A percentile compares a stretch with the other conserved stretches of the same genome.
phyloP scores from a whole-genome alignment of 192 early-diverging fungal species.

The Phlyctochytrium bullatum region DNA sequence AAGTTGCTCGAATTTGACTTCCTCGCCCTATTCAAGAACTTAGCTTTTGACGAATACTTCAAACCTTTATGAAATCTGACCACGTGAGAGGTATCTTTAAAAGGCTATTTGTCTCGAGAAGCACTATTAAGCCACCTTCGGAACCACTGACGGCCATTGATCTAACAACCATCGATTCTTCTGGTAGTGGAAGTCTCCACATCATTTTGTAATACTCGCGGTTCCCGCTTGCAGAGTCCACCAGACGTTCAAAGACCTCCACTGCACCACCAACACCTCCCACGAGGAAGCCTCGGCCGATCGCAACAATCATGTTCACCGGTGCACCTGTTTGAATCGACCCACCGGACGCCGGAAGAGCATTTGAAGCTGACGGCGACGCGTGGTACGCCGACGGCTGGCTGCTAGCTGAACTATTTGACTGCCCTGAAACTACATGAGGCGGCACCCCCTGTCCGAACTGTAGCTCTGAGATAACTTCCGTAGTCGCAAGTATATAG shows the following conservation, averaged over 20 bases:
- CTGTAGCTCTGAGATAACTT: slow-evolving; percentile 15
- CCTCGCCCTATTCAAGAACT: slow-evolving; percentile 27
- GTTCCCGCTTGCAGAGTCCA: not conserved
- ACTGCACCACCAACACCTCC: slow-evolving; percentile 34
- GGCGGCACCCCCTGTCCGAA: not conserved
- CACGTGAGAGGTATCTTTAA: slow-evolving; percentile 30
- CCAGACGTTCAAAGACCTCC: slow-evolving; percentile 25
- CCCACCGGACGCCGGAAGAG: not conserved
- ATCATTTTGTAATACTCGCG: slow-evolving; percentile 20
- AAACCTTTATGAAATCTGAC: slow-evolving; percentile 27
- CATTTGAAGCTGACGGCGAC: no score
- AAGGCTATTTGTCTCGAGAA: slow-evolving; percentile 28
- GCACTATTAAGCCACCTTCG: slow-evolving; percentile 40
- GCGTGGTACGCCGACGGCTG: not conserved
- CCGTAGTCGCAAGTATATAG: slow-evolving; percentile 22
- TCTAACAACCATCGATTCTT: slow-evolving; percentile 17
- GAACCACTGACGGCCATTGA: slow-evolving; percentile 40
- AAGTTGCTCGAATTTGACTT: slow-evolving; percentile 32
- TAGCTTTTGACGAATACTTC: not conserved
- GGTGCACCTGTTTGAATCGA: not conserved
- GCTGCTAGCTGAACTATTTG: not conserved
- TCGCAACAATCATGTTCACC: slow-evolving; percentile 13
- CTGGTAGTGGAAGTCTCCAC: slow-evolving; percentile 20
- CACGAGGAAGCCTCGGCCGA: slow-evolving; percentile 35
- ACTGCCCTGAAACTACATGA: not conserved